Conservation (phyloP, 2,329 filamentous ascomycete genomes). For the Didymosphaeria variabile region DNA sequence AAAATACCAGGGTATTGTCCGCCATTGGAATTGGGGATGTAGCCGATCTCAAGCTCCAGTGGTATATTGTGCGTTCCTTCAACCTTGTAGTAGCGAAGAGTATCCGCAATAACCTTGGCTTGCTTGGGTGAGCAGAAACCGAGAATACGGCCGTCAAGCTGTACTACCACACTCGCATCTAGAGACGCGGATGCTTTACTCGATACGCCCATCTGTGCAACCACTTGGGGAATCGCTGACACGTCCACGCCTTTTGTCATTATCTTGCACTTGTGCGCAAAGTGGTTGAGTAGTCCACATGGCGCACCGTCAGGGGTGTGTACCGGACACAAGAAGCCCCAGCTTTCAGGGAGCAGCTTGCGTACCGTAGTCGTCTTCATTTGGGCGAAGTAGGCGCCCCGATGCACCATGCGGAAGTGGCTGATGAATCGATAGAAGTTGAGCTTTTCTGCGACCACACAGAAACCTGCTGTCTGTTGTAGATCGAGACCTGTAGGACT, state of each 20-base stretch:
- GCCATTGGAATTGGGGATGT: conserved; percentile 84
- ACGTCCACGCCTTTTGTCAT: conserved; percentile 79
- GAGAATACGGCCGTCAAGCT: conserved; percentile 88
- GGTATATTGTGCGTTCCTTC: conserved; percentile 84
- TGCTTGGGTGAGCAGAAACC: conserved; percentile 90
- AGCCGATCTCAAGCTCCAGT: conserved; percentile 86
- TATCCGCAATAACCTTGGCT: conserved; percentile 82
- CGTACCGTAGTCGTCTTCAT: conserved; percentile 96
- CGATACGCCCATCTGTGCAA: conserved; percentile 81
- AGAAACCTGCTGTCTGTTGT: conserved; percentile 94
- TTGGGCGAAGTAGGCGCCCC: conserved; percentile 98
- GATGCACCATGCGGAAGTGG: conserved; percentile 98
- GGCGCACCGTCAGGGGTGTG: conserved; percentile 97
- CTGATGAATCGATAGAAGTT: conserved; percentile 99
- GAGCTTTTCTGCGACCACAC: conserved; percentile 97
- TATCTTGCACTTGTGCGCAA: conserved; percentile 93
- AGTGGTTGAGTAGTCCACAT: conserved; percentile 92
- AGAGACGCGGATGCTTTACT: conserved; percentile 79
- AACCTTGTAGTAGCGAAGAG: conserved; percentile 94
- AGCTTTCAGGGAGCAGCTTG: conserved; percentile 94
- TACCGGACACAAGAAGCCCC: conserved; percentile 97
- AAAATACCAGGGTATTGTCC: conserved; percentile 98
- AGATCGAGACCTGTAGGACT: conserved; percentile 92
- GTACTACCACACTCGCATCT: conserved; percentile 85
- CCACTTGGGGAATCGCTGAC: conserved; percentile 75